Percentiles rank a stretch among this genome's conserved stretches.
These are phyloP conservation scores for Sungouiella thailandica DNA, from an alignment of 805 yeast genomes.

Conservation along the genomic window DNA sequence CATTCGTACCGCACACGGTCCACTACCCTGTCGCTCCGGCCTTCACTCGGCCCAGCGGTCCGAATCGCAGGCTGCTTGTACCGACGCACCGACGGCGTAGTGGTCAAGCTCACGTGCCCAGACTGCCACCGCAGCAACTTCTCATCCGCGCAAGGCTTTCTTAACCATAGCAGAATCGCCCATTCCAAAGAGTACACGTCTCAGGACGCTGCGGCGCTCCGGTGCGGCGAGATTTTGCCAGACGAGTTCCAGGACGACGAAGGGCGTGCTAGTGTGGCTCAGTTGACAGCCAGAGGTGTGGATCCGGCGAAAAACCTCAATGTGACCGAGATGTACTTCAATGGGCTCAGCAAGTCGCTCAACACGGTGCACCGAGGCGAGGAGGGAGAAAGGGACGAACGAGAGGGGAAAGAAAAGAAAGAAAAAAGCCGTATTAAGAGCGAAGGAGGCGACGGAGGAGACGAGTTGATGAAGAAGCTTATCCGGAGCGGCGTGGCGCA, in stretches of 20 bases:
- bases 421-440: neutral
- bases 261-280: slow-evolving; percentile 36
- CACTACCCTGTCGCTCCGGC: slow-evolving; percentile 50
- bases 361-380: slow-evolving; percentile 22
- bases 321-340: slow-evolving; percentile 31
- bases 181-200: slow-evolving; percentile 67
- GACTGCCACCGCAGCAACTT: slow-evolving; percentile 65
- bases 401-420: neutral
- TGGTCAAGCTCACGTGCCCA: slow-evolving; percentile 65
- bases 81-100: slow-evolving; percentile 63
- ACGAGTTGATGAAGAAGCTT: slow-evolving; percentile 33
- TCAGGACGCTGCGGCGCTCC: slow-evolving; percentile 70
- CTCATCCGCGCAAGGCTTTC: slow-evolving; percentile 75
- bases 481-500: slow-evolving; percentile 30
- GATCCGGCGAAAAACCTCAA: slow-evolving; percentile 41
- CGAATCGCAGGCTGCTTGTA: slow-evolving; percentile 47
- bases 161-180: slow-evolving; percentile 71
- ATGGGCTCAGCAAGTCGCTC: slow-evolving; percentile 22
- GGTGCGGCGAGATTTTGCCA: slow-evolving; percentile 55
- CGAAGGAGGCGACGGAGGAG: neutral
- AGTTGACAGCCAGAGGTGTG: slow-evolving; percentile 29
- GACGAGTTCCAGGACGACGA: slow-evolving; percentile 54
- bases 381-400: neutral
- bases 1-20: slow-evolving; percentile 45
- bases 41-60: slow-evolving; percentile 25